A percentile compares a stretch with the other conserved stretches of the same genome.
These are phyloP conservation scores for Gyrodon lividus DNA, from an alignment of 768 basidiomycete genomes.

Conservation along the genomic window DNA sequence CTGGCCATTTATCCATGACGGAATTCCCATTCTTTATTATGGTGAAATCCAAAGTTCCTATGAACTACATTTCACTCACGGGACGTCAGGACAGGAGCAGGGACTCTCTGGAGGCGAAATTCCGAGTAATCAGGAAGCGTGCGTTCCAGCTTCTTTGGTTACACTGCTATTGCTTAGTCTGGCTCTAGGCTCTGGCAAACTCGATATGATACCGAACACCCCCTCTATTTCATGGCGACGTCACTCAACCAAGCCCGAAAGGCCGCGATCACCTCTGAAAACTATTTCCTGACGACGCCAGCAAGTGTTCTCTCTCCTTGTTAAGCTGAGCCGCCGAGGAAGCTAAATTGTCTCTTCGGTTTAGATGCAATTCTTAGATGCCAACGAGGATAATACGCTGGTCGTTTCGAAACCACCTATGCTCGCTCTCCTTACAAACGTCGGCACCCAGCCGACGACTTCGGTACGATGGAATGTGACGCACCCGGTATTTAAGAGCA, in stretches of 20 bases:
- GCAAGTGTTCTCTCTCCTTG: constrained; percentile 30
- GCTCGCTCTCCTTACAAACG: constrained; percentile 55
- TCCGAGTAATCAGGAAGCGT: constrained; percentile 55
- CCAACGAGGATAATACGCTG: constrained; percentile 39
- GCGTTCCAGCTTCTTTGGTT: constrained; percentile 3
- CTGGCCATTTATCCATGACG: constrained; percentile 50
- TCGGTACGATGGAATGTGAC: constrained; percentile 43
- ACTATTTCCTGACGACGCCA: constrained; percentile 45
- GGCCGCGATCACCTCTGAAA: constrained; percentile 43
- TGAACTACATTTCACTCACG: background rate
- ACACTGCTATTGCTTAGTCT: constrained; percentile 3
- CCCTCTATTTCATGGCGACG: constrained; percentile 46
- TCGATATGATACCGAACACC: constrained; percentile 49
- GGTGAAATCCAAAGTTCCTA: constrained; percentile 23
- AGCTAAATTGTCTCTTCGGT: background rate
- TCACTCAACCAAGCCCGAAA: constrained; percentile 54
- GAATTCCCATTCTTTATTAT: constrained; percentile 52
- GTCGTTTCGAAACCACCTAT: constrained; percentile 56
- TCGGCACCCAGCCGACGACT: constrained; percentile 39
- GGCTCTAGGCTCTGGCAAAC: constrained; percentile 57
- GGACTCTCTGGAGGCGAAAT: constrained; percentile 43
- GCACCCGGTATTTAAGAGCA: constrained; percentile 37
- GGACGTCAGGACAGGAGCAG: constrained; percentile 45
- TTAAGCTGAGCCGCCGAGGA: background rate
- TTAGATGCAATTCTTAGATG: constrained; percentile 47